Conservation (phyloP, 345 rosid genomes). For the Aquilaria yunnanensis region DNA sequence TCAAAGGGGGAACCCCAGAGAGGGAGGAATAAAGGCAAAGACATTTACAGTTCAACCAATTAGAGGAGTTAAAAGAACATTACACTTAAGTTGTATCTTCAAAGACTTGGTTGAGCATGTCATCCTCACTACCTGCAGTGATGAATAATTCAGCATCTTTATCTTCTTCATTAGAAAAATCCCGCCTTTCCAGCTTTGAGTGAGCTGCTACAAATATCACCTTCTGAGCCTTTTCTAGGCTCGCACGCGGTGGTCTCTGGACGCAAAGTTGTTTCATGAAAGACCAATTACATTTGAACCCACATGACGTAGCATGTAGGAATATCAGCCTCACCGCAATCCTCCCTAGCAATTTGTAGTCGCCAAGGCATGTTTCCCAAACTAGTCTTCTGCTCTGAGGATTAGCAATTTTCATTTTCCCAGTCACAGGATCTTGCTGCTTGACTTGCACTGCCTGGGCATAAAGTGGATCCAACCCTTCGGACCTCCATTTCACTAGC, state of each 20-base stretch:
- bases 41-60: conserved; percentile 19
- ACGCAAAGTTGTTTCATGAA: conserved; percentile 34
- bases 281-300: conserved; percentile 44
- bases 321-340: conserved; percentile 51
- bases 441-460: conserved; percentile 62
- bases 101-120: conserved; percentile 38
- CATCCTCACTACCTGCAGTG: conserved; percentile 32
- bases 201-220: conserved; percentile 53
- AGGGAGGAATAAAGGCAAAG: conserved; percentile 29
- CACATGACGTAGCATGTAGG: conserved; percentile 47
- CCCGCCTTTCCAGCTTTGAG: conserved; percentile 43
- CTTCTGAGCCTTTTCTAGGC: conserved; percentile 49
- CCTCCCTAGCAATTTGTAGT: conserved; percentile 45
- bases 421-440: conserved; percentile 42
- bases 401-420: conserved; percentile 53
- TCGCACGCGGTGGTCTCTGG: conserved; percentile 29
- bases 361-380: conserved; percentile 59
- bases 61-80: conserved; percentile 30
- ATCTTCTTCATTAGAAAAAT: conserved; percentile 41
- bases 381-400: conserved; percentile 57
- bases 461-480: conserved; percentile 52
- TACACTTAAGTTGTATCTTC: conserved; percentile 38
- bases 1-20: conserved; percentile 8
- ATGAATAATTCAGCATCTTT: conserved; percentile 41
- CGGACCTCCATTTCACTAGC: conserved; percentile 62